Conservation (phyloP, 257 asterid species). For the Jacaranda mimosifolia region DNA sequence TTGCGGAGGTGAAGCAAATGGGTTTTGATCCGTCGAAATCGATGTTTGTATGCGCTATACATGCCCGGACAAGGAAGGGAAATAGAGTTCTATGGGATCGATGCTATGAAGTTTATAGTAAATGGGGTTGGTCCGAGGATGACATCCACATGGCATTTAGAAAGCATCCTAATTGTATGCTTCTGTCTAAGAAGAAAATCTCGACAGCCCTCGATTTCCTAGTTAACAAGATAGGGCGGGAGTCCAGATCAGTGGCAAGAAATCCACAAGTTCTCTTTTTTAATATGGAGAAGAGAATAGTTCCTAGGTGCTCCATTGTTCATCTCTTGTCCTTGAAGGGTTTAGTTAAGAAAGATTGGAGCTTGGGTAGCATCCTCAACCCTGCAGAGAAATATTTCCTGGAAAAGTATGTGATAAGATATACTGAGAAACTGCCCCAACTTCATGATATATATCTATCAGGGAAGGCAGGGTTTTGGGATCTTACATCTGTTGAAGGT, state of each 20-base stretch:
- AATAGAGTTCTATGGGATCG: constrained; percentile 11
- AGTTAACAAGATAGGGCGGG: constrained; percentile 31
- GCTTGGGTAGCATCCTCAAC: constrained; percentile 5
- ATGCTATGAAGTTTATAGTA: constrained; percentile 27
- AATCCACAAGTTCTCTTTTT: constrained; percentile 18
- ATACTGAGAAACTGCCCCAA: constrained; percentile 37
- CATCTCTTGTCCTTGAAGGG: constrained; percentile 40
- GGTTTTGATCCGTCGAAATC: constrained; percentile 37
- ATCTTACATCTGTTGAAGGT: too few species aligned
- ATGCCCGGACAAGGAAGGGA: constrained; percentile 22
- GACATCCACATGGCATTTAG: constrained; percentile 35
- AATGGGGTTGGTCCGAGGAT: constrained; percentile 50
- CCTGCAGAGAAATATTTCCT: constrained; percentile 33
- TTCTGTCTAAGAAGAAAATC: constrained; percentile 38
- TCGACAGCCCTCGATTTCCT: constrained; percentile 29
- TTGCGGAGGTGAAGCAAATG: constrained; percentile 32
- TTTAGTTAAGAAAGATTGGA: constrained; percentile 35
- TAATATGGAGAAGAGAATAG: constrained; percentile 43
- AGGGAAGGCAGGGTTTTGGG: too few species aligned
- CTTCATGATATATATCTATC: constrained; percentile 26
- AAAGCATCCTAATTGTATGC: constrained; percentile 43
- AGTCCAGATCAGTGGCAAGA: constrained; percentile 34
- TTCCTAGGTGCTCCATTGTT: constrained; percentile 48
- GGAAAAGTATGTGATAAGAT: constrained; percentile 27
- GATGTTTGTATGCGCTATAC: constrained; percentile 28